A percentile compares a stretch with the other conserved stretches of the same genome.
phyloP scores from a whole-genome alignment of 441 rosid genomes.

The Flueggea neowawraea region DNA sequence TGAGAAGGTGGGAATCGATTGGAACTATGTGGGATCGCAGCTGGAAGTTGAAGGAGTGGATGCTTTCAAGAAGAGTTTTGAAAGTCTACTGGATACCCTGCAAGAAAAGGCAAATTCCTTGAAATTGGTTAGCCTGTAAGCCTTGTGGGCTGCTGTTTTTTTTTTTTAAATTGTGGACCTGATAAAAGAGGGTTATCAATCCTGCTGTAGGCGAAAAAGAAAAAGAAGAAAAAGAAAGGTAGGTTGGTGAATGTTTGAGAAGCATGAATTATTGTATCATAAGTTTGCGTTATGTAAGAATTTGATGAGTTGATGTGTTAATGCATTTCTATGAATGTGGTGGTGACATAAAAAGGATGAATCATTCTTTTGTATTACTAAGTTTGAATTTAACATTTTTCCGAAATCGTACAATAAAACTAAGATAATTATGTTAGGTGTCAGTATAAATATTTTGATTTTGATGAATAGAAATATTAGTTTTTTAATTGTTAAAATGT shows the following conservation, averaged over 20 bases:
- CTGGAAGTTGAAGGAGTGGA: constrained; percentile 94
- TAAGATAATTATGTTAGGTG: no score
- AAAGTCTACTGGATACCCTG: constrained; percentile 85
- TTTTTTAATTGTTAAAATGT: no score
- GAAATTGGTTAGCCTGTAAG: constrained; percentile 64
- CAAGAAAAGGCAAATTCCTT: constrained; percentile 96
- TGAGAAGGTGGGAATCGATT: constrained; percentile 94
- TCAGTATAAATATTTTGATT: no score
- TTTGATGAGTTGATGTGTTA: neutral
- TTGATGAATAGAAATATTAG: no score
- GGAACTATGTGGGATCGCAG: constrained; percentile 77
- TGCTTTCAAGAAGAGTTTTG: constrained; percentile 92
- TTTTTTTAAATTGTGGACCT: constrained; percentile 1
- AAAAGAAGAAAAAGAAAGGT: neutral
- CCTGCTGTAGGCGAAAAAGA: constrained; percentile 11
- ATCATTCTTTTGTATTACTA: no score
- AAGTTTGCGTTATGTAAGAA: constrained; percentile 7
- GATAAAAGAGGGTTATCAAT: constrained; percentile 33
- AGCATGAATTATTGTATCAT: constrained; percentile 15
- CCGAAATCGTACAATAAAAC: no score
- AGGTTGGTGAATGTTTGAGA: constrained; percentile 14
- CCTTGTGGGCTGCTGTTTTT: constrained; percentile 4
- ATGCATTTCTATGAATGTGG: neutral
- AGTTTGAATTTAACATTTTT: no score
- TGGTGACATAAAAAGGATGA: neutral